phyloP scores from a whole-genome alignment of 352 stramenopile species.

The Phytophthora agathidicida region DNA sequence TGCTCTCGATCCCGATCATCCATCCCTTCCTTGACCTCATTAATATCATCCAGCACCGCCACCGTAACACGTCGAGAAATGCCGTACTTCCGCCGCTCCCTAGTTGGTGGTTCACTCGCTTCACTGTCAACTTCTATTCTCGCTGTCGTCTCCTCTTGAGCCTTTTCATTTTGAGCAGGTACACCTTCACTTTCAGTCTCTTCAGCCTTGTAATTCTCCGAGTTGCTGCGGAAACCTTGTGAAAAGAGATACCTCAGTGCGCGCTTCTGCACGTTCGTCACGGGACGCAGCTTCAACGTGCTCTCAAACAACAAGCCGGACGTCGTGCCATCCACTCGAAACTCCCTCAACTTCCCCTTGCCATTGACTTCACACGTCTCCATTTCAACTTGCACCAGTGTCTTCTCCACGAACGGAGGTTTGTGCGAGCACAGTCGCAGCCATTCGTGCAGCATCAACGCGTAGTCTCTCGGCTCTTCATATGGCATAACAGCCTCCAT shows the following conservation, averaged over 20 bases:
- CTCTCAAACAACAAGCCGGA: conserved; percentile 71
- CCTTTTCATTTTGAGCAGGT: neutral
- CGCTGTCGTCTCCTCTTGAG: neutral
- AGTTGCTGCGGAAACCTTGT: conserved; percentile 49
- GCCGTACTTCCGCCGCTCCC: conserved; percentile 25
- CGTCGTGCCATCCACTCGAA: conserved; percentile 73
- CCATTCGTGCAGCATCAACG: conserved; percentile 66
- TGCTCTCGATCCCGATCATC: conserved; percentile 43
- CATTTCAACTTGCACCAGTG: neutral
- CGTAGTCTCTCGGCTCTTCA: conserved; percentile 41
- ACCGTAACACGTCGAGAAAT: conserved; percentile 54
- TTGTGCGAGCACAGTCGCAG: conserved; percentile 72
- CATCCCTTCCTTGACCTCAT: conserved; percentile 47
- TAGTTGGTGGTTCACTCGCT: neutral
- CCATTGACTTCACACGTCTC: conserved; percentile 3
- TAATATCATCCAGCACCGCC: conserved; percentile 49
- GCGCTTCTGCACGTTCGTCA: conserved; percentile 59
- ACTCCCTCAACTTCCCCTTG: conserved; percentile 50
- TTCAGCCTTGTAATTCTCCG: conserved; percentile 30
- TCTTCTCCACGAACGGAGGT: conserved; percentile 46
- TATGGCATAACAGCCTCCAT: conserved; percentile 7
- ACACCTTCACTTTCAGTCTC: neutral
- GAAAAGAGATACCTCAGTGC: conserved; percentile 74
- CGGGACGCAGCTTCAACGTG: conserved; percentile 69
- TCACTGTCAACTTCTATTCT: conserved; percentile 23